Conservation (phyloP, 257 asterid genomes). For the Gentiana dahurica region DNA sequence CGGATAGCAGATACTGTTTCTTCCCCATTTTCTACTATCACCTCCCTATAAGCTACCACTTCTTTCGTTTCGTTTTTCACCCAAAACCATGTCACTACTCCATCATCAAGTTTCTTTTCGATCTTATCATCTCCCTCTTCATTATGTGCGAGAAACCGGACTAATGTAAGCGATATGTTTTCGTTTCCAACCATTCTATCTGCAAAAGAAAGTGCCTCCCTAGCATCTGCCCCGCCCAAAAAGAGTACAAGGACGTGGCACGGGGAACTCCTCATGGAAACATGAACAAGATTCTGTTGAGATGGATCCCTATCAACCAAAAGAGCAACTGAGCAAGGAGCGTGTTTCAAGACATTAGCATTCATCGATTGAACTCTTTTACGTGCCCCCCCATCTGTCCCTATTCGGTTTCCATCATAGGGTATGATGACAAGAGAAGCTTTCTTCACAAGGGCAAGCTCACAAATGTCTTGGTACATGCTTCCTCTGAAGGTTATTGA, state of each 20-base stretch:
- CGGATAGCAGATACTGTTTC: conserved; percentile 62
- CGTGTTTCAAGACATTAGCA: conserved; percentile 36
- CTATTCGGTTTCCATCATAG: conserved; percentile 15
- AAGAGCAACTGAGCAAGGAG: conserved; percentile 80
- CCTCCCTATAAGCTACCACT: conserved; percentile 50
- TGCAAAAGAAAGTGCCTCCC: conserved; percentile 72
- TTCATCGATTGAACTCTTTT: conserved; percentile 22
- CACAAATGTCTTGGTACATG: conserved; percentile 72
- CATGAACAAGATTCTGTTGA: conserved; percentile 7
- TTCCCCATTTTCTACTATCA: conserved; percentile 61
- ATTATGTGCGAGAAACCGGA: conserved; percentile 45
- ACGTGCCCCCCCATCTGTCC: not conserved
- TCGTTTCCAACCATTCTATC: conserved; percentile 38
- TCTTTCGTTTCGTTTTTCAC: conserved; percentile 61
- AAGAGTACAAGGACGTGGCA: conserved; percentile 44
- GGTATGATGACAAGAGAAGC: conserved; percentile 53
- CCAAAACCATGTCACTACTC: conserved; percentile 79
- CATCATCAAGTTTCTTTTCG: conserved; percentile 88
- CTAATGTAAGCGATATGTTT: conserved; percentile 33
- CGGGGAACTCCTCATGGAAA: conserved; percentile 8
- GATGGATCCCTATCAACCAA: conserved; percentile 28
- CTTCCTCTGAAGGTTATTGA: conserved; percentile 38
- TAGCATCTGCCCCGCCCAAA: conserved; percentile 72
- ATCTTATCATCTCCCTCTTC: conserved; percentile 36
- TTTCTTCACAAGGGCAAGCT: conserved; percentile 47